Base-by-base conservation (phyloP, 2,329 filamentous ascomycete species). In the Aspergillus ibericus region DNA sequence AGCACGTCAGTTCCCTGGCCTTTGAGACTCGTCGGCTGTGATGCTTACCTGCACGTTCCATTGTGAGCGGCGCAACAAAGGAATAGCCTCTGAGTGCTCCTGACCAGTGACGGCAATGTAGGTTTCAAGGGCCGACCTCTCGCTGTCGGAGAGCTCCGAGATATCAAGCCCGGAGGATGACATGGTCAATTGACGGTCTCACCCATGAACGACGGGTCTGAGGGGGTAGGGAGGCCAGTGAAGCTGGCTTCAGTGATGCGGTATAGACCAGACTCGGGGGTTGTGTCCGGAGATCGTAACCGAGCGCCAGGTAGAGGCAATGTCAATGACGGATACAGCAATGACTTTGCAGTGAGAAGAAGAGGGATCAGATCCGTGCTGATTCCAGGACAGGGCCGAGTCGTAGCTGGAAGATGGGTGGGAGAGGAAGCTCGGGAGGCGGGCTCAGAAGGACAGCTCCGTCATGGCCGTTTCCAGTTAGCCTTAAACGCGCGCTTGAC, bases 61-160 rank as follows among this genome's bases (percentile, higher is more conserved):
- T 81, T 98, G 89, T 57, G 92, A 96, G 62, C 92, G 83, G 66
- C 88, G 85, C 1, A 99, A 81, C 4, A 99, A 75, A 1, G 91
- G 86, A 50, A 96, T 81, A 1, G 95, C 92, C 58, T 91, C 87
- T 44, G 86, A 82, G 46, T 86, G 75, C 20, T 92, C 88, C 75
- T 97, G 92, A 67, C 93, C 87, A 25, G 95, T 98, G 52, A 99
- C 89, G 53, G 90, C 85, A 15, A 88, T 91, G 76, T 92, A 96
- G 70, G 96, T 93, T 68, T 96, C 88, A 25, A 99, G 85, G 48
- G 91, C 89, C 53, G 88, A 85, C 75, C 92, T 92, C 80, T 98
- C 92, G 65, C 84, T 84, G 63, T 88, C 79, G 52, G 89, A 89
- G 70, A 97, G 88, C 75, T 88, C 83, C 68, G 83, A 83, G 68